Evolutionary conservation across 805 yeast genomes (phyloP).

Genomic region (Tetrapisispora iriomotensis): DNA sequence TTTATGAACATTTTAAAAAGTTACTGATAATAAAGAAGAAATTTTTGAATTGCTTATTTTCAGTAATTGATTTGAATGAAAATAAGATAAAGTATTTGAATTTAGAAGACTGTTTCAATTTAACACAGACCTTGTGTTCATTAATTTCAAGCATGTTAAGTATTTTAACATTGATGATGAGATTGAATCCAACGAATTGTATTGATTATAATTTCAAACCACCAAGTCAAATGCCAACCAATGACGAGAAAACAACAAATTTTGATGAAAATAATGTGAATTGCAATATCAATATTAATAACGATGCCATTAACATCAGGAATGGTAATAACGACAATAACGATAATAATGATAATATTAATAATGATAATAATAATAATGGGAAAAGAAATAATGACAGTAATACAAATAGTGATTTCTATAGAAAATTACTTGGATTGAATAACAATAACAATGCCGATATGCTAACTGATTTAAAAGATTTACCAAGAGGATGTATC

Average conservation of each 20-base stretch:
- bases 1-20: slow-evolving; percentile 12
- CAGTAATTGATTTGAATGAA: slow-evolving; percentile 7
- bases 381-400: not conserved
- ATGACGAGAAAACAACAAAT: not conserved
- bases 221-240: not conserved
- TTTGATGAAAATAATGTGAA: not conserved
- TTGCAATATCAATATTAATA: not conserved
- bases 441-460: slow-evolving; percentile 8
- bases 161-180: slow-evolving; percentile 18
- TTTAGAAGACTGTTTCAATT: slow-evolving; percentile 8
- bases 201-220: slow-evolving; percentile 22
- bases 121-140: slow-evolving; percentile 15
- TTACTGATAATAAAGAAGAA: slow-evolving; percentile 15
- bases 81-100: slow-evolving; percentile 3
- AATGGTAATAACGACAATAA: not conserved
- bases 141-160: slow-evolving; percentile 18
- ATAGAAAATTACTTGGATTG: slow-evolving; percentile 23
- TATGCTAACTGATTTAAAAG: slow-evolving; percentile 5
- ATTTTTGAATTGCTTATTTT: slow-evolving; percentile 12
- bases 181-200: slow-evolving; percentile 24
- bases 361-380: not conserved
- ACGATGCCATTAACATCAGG: not conserved
- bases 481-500: slow-evolving; percentile 17
- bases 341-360: not conserved
- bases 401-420: slow-evolving; percentile 13